Conservation (phyloP, 768 basidiomycete species). For the Solioccasus polychromus region DNA sequence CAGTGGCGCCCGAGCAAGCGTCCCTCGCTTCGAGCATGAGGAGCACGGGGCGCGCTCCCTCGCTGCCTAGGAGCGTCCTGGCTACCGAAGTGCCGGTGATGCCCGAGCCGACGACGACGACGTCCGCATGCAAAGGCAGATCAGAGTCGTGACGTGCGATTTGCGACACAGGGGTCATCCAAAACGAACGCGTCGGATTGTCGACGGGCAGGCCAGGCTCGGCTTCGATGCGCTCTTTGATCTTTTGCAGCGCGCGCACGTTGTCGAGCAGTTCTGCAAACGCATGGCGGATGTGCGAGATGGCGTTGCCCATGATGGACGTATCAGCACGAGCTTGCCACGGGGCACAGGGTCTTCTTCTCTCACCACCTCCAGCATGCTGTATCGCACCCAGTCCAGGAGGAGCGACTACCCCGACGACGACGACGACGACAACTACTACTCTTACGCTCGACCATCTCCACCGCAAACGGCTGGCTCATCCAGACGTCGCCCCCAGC, state of each 20-base stretch:
- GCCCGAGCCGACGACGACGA: constrained; percentile 75
- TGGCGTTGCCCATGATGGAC: constrained; percentile 26
- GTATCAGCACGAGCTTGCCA: constrained; percentile 1
- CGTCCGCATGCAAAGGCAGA: constrained; percentile 47
- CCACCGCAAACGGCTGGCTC: constrained; percentile 4
- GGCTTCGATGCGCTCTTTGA: constrained; percentile 33
- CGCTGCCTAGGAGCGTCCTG: constrained; percentile 46
- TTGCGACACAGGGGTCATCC: constrained; percentile 54
- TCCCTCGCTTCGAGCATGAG: constrained; percentile 84
- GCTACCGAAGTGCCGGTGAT: constrained; percentile 68
- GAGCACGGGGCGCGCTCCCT: constrained; percentile 38
- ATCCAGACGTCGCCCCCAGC: constrained; percentile 16
- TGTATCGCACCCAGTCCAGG: neutral
- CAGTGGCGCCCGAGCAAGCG: constrained; percentile 71
- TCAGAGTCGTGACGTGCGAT: constrained; percentile 39
- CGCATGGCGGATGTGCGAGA: constrained; percentile 20
- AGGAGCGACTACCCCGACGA: constrained; percentile 13
- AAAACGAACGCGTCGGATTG: constrained; percentile 57
- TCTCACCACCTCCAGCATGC: constrained; percentile 4
- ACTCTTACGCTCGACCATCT: constrained; percentile 7
- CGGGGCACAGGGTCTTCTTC: constrained; percentile 3
- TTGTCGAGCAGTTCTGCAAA: constrained; percentile 20
- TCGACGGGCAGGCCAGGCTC: constrained; percentile 59
- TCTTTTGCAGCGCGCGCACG: constrained; percentile 18
- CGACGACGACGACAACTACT: constrained; percentile 16